These are phyloP conservation scores for Tetrapisispora nanseiensis DNA, from an alignment of 805 yeast species.

Conservation along the genomic window DNA sequence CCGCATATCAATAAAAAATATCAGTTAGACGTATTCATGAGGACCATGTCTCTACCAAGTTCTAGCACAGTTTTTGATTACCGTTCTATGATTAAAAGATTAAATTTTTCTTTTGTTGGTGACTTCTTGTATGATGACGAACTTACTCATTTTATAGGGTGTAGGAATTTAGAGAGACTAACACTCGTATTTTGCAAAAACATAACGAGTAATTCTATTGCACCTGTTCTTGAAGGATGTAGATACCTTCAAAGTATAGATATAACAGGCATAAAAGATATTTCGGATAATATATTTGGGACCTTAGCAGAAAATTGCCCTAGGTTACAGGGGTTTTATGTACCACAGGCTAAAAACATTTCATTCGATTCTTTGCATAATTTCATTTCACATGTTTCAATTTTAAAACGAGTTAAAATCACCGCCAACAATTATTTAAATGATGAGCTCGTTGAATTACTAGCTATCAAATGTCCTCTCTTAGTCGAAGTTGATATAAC, in stretches of 20 bases:
- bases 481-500: slow-evolving; percentile 87
- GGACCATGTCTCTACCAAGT: slow-evolving; percentile 21
- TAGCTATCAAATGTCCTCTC: slow-evolving; percentile 64
- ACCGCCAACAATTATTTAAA: slow-evolving; percentile 60
- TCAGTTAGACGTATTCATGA: slow-evolving; percentile 34
- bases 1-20: slow-evolving; percentile 60
- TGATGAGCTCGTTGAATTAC: slow-evolving; percentile 48
- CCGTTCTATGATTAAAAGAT: slow-evolving; percentile 59
- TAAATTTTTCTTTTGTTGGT: slow-evolving; percentile 71
- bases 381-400: slow-evolving; percentile 54
- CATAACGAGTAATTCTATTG: slow-evolving; percentile 51
- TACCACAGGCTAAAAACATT: slow-evolving; percentile 72
- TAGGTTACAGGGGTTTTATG: slow-evolving; percentile 79
- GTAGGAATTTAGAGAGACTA: slow-evolving; percentile 72
- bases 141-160: slow-evolving; percentile 51
- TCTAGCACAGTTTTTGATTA: slow-evolving; percentile 53
- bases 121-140: slow-evolving; percentile 55
- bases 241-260: slow-evolving; percentile 74
- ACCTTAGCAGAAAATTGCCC: slow-evolving; percentile 64
- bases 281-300: slow-evolving; percentile 59
- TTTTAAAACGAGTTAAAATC: slow-evolving; percentile 73
- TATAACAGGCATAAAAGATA: slow-evolving; percentile 63
- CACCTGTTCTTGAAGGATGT: slow-evolving; percentile 54
- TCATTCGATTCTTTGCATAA: slow-evolving; percentile 52
- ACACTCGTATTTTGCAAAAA: slow-evolving; percentile 73